A percentile compares a stretch with the other conserved stretches of the same genome.
Evolutionary conservation across 108 stramenopile genomes (phyloP).

Genomic region (Stephanodiscus minutulus): DNA sequence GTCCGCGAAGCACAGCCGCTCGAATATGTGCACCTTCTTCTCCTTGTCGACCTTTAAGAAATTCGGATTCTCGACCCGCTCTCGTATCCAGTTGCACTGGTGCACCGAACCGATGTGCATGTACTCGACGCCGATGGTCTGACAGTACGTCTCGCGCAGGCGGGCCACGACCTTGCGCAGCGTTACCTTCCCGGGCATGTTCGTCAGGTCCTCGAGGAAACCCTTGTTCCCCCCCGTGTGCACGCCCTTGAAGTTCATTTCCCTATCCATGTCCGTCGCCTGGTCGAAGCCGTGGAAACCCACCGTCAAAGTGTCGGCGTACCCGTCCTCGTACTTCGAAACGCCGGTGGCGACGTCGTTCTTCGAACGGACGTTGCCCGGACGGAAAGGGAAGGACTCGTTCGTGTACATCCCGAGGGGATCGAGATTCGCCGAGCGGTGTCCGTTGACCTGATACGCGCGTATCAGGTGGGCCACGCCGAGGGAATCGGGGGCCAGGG

Average conservation of each 20-base stretch:
- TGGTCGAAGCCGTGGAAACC: slow-evolving; percentile 92
- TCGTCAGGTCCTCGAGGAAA: slow-evolving; percentile 90
- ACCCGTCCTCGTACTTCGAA: slow-evolving; percentile 43
- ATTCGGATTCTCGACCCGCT: slow-evolving; percentile 92
- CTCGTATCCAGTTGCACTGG: slow-evolving; percentile 98
- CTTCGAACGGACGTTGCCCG: slow-evolving; percentile 48
- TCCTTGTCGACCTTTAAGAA: slow-evolving; percentile 80
- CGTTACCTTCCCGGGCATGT: slow-evolving; percentile 78
- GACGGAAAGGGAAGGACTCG: slow-evolving; percentile 83
- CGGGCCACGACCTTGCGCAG: slow-evolving; percentile 82
- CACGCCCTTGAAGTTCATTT: slow-evolving; percentile 83
- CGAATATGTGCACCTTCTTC: slow-evolving; percentile 93
- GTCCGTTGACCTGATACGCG: slow-evolving; percentile 97
- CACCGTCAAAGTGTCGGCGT: slow-evolving; percentile 83
- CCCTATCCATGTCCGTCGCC: slow-evolving; percentile 87
- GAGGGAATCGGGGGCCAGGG: slow-evolving; percentile 87
- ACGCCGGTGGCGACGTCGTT: slow-evolving; percentile 22
- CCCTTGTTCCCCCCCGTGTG: slow-evolving; percentile 92
- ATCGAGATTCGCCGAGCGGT: slow-evolving; percentile 94
- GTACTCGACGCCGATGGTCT: slow-evolving; percentile 96
- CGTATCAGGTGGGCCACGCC: slow-evolving; percentile 95
- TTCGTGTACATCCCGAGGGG: slow-evolving; percentile 88
- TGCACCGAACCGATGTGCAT: slow-evolving; percentile 94
- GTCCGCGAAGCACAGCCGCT: slow-evolving; percentile 94
- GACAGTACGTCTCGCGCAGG: slow-evolving; percentile 93